Percentiles rank a stretch among this genome's conserved stretches.
Conservation (phyloP, 2,329 filamentous ascomycete genomes). For the Aspergillus fischeri region DNA sequence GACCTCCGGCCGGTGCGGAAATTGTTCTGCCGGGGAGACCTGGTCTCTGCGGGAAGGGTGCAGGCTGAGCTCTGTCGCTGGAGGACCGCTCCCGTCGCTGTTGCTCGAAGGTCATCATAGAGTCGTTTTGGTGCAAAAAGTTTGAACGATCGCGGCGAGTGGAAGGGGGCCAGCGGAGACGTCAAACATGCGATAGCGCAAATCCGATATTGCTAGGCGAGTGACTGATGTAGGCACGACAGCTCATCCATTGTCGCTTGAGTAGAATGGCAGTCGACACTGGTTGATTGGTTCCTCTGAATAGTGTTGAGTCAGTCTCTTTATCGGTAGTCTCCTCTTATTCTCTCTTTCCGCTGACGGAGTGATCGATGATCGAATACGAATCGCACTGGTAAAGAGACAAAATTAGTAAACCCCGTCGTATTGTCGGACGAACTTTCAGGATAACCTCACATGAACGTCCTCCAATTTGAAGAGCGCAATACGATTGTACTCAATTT, state of each 20-base stretch:
- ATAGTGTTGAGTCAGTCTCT: neutral
- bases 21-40: slow-evolving; percentile 30
- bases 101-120: slow-evolving; percentile 26
- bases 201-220: slow-evolving; percentile 25
- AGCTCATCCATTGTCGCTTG: slow-evolving; percentile 32
- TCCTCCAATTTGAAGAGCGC: neutral
- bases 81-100: slow-evolving; percentile 27
- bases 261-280: slow-evolving; percentile 9
- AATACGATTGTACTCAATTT: neutral
- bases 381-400: neutral
- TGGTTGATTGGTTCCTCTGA: neutral
- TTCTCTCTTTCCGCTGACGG: neutral
- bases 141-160: slow-evolving; percentile 9
- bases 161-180: slow-evolving; percentile 13
- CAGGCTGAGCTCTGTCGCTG: slow-evolving; percentile 29
- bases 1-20: slow-evolving; percentile 31
- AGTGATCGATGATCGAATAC: neutral
- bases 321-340: neutral
- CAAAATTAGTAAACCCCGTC: neutral
- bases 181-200: slow-evolving; percentile 19
- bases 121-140: slow-evolving; percentile 9
- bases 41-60: slow-evolving; percentile 25
- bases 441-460: neutral
- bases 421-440: neutral
- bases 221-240: slow-evolving; percentile 22